Conservation (phyloP, 2,329 filamentous ascomycete genomes). For the Pseudogymnoascus sp. region DNA sequence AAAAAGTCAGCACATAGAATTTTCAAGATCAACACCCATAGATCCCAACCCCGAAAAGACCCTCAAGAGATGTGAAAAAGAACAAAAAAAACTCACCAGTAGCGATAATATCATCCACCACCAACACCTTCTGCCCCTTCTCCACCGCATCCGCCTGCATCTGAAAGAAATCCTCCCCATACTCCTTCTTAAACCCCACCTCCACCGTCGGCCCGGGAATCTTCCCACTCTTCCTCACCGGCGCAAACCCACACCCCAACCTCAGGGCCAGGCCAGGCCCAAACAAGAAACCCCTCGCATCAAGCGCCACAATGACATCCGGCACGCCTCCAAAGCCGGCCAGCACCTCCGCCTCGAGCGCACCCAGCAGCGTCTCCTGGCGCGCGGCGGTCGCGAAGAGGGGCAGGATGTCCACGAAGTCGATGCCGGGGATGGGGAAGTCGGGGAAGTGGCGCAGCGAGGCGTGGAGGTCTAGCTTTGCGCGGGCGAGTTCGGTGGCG, state of each 20-base stretch:
- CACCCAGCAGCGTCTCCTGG: conserved; percentile 70
- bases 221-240: conserved; percentile 92
- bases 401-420: conserved; percentile 97
- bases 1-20: background rate
- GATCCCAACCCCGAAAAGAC: background rate
- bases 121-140: conserved; percentile 77
- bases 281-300: conserved; percentile 92
- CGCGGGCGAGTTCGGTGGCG: conserved; percentile 29
- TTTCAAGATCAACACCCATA: background rate
- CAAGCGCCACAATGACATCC: conserved; percentile 87
- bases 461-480: conserved; percentile 60
- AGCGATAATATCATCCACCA: conserved; percentile 97
- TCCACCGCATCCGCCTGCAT: conserved; percentile 84
- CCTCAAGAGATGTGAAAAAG: too few species aligned
- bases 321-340: conserved; percentile 54
- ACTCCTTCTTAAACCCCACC: conserved; percentile 88
- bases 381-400: conserved; percentile 73
- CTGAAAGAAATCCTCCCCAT: conserved; percentile 90
- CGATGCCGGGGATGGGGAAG: conserved; percentile 84
- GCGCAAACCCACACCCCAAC: conserved; percentile 79
- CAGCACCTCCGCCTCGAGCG: conserved; percentile 74
- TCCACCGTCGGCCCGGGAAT: conserved; percentile 82
- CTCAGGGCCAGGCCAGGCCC: conserved; percentile 80
- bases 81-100: conserved; percentile 66
- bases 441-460: conserved; percentile 80